phyloP scores from a whole-genome alignment of 2,329 filamentous ascomycete genomes.

The Aspergillus caelatus region DNA sequence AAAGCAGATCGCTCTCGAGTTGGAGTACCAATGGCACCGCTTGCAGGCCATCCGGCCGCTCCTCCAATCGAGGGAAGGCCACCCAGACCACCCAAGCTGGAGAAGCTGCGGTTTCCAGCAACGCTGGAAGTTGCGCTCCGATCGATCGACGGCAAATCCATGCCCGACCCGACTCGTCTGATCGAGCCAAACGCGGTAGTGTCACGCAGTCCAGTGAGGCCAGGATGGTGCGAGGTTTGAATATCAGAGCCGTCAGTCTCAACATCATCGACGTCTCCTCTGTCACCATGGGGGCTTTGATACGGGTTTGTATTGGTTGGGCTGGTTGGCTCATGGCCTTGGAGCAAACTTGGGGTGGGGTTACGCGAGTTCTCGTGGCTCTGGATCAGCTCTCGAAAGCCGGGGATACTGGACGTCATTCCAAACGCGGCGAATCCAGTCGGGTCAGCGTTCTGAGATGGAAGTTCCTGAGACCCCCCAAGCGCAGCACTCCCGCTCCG shows the following conservation, averaged over 20 bases:
- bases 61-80: constrained; percentile 58
- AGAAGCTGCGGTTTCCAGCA: constrained; percentile 71
- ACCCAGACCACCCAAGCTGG: constrained; percentile 56
- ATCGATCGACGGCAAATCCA: constrained; percentile 70
- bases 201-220: constrained; percentile 57
- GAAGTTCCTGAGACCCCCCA: constrained; percentile 72
- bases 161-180: constrained; percentile 56
- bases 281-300: constrained; percentile 81
- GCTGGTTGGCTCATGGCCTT: constrained; percentile 72
- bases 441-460: constrained; percentile 54
- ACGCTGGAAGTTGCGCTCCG: constrained; percentile 91
- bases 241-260: constrained; percentile 60
- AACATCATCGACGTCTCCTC: constrained; percentile 64
- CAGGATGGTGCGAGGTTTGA: constrained; percentile 53
- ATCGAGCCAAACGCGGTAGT: constrained; percentile 58
- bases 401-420: constrained; percentile 60
- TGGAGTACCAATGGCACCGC: constrained; percentile 76
- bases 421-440: constrained; percentile 63
- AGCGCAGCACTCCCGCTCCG: constrained; percentile 67
- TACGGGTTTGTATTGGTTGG: constrained; percentile 97
- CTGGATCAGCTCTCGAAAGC: constrained; percentile 60
- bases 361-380: constrained; percentile 62
- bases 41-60: constrained; percentile 53
- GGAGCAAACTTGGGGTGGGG: constrained; percentile 54
- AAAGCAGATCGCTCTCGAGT: constrained; percentile 58